These are phyloP conservation scores for Larix kaempferi DNA, from an alignment of 75 land plant genomes.

Conservation along the genomic window DNA sequence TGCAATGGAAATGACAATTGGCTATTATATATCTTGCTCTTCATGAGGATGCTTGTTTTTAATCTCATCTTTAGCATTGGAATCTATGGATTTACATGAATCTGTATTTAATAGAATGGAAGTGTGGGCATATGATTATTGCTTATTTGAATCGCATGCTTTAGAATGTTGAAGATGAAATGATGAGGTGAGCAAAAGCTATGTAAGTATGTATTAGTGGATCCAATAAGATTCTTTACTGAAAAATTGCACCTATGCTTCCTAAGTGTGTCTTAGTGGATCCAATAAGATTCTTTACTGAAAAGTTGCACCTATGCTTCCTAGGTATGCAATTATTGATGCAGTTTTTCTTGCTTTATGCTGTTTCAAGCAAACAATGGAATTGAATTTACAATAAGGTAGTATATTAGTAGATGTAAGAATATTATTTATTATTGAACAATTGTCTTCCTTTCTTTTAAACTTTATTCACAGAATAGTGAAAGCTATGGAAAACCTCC, in stretches of 20 bases:
- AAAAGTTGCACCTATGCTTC: not conserved
- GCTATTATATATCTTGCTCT: not conserved
- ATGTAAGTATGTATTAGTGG: not conserved
- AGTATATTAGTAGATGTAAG: not conserved
- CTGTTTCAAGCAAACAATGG: not conserved
- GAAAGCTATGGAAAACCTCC: too few relatives aligned
- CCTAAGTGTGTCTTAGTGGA: not conserved
- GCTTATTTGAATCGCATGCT: not conserved
- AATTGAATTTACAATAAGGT: not conserved
- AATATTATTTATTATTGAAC: too few relatives aligned
- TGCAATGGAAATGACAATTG: not conserved
- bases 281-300: not conserved
- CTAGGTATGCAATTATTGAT: not conserved
- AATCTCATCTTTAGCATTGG: too few relatives aligned
- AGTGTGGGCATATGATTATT: not conserved
- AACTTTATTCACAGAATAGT: too few relatives aligned
- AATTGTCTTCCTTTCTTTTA: too few relatives aligned
- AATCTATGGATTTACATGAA: not conserved
- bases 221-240: not conserved
- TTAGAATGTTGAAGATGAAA: not conserved
- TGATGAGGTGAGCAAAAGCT: not conserved
- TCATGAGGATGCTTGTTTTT: too few relatives aligned
- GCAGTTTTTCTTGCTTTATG: not conserved
- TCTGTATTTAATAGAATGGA: not conserved
- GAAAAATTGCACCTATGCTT: not conserved